These are phyloP conservation scores for Aristolochia contorta DNA, from an alignment of 164 flowering plant species.

Conservation along the genomic window DNA sequence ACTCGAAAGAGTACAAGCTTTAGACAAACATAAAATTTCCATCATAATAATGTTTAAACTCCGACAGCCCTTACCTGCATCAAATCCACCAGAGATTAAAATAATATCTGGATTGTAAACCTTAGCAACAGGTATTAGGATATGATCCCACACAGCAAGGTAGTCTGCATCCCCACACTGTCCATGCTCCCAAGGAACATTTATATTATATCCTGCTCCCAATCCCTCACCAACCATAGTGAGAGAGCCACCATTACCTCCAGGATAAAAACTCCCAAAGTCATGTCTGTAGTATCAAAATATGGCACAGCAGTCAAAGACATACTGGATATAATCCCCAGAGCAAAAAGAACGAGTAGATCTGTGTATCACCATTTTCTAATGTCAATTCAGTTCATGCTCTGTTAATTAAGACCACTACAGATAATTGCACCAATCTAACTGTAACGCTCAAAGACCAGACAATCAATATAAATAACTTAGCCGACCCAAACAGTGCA, in stretches of 20 bases:
- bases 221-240: constrained; percentile 81
- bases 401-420: too few relatives aligned
- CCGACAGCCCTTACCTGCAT: constrained; percentile 60
- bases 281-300: constrained; percentile 46
- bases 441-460: too few relatives aligned
- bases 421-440: too few relatives aligned
- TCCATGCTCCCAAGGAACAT: constrained; percentile 96
- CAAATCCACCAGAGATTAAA: constrained; percentile 92
- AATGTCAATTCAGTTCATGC: too few relatives aligned
- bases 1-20: neutral
- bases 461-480: too few relatives aligned
- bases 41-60: neutral
- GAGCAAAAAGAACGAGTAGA: too few relatives aligned
- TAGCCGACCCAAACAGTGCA: too few relatives aligned
- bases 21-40: neutral
- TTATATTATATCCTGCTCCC: constrained; percentile 84
- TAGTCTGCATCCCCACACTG: constrained; percentile 94
- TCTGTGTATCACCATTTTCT: too few relatives aligned
- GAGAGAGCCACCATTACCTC: constrained; percentile 67
- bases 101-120: constrained; percentile 79
- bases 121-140: constrained; percentile 80
- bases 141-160: constrained; percentile 92
- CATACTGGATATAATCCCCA: too few relatives aligned
- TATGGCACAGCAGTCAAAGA: neutral
- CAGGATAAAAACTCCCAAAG: constrained; percentile 77